Evolutionary conservation across 768 basidiomycete species (phyloP).

Genomic region (Pulveroboletus frians): DNA sequence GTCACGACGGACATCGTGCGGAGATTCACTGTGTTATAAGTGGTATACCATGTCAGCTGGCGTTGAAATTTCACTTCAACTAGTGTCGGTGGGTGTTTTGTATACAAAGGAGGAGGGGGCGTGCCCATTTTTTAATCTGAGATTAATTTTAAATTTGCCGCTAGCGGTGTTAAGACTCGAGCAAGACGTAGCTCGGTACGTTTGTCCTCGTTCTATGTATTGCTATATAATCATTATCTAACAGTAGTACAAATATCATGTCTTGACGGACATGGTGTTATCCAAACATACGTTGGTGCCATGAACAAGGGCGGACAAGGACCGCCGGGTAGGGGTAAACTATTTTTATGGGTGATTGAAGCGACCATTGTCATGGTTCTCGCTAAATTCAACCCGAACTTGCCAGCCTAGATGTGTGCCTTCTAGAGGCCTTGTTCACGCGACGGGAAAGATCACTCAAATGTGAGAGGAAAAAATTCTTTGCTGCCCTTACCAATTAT

Average conservation of each 20-base stretch:
- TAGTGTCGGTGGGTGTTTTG: slow-evolving; percentile 18
- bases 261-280: slow-evolving; percentile 21
- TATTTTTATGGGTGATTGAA: slow-evolving; percentile 11
- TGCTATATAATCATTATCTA: neutral
- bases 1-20: slow-evolving; percentile 26
- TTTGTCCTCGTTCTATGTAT: slow-evolving; percentile 1
- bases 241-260: slow-evolving; percentile 16
- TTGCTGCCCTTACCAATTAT: neutral
- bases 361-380: neutral
- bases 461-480: neutral
- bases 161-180: slow-evolving; percentile 22
- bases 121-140: slow-evolving; percentile 7
- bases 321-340: slow-evolving; percentile 16
- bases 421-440: slow-evolving; percentile 12
- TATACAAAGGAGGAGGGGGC: slow-evolving; percentile 8
- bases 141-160: slow-evolving; percentile 21
- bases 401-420: slow-evolving; percentile 11
- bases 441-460: slow-evolving; percentile 1
- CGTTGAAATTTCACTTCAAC: slow-evolving; percentile 17
- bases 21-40: slow-evolving; percentile 20
- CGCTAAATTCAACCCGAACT: neutral
- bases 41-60: slow-evolving; percentile 17
- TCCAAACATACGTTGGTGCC: slow-evolving; percentile 20
- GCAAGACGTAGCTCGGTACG: slow-evolving; percentile 18
- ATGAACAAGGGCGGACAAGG: slow-evolving; percentile 14